Evolutionary conservation across 1,139 yeast species (phyloP).

Genomic region (Candida pseudoviswanathii): DNA sequence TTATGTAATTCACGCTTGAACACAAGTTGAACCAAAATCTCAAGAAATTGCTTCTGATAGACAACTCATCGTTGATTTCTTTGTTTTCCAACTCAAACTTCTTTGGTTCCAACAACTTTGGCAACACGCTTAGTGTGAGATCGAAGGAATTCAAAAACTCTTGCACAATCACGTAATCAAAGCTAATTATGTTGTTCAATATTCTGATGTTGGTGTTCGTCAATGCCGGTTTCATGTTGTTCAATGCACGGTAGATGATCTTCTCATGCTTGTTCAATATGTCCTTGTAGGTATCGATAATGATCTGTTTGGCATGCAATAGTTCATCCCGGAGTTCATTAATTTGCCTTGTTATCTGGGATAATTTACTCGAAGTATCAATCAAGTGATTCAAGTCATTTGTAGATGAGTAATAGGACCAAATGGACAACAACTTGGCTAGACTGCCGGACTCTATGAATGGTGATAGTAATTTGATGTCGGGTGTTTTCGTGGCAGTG

Average conservation of each 20-base stretch:
- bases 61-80: slow-evolving; percentile 30
- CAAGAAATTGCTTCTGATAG: slow-evolving; percentile 60
- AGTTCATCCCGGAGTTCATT: slow-evolving; percentile 12
- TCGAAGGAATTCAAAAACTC: slow-evolving; percentile 70
- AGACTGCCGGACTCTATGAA: slow-evolving; percentile 20
- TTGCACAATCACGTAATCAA: slow-evolving; percentile 52
- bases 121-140: slow-evolving; percentile 59
- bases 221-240: slow-evolving; percentile 56
- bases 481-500: slow-evolving; percentile 9
- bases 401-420: slow-evolving; percentile 68
- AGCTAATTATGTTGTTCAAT: slow-evolving; percentile 53
- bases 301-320: slow-evolving; percentile 10
- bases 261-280: slow-evolving; percentile 58
- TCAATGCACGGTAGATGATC: slow-evolving; percentile 68
- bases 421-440: slow-evolving; percentile 30
- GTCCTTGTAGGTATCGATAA: slow-evolving; percentile 42
- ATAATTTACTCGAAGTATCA: slow-evolving; percentile 36
- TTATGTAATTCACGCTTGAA: slow-evolving; percentile 47
- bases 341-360: slow-evolving; percentile 26
- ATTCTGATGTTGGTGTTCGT: slow-evolving; percentile 65
- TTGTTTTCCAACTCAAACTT: slow-evolving; percentile 43
- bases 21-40: slow-evolving; percentile 62
- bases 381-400: slow-evolving; percentile 59
- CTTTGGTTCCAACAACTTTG: slow-evolving; percentile 61
- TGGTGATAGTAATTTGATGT: slow-evolving; percentile 13